Evolutionary conservation across 192 early-diverging fungal species (phyloP).

Genomic region (Podila minutissima): DNA sequence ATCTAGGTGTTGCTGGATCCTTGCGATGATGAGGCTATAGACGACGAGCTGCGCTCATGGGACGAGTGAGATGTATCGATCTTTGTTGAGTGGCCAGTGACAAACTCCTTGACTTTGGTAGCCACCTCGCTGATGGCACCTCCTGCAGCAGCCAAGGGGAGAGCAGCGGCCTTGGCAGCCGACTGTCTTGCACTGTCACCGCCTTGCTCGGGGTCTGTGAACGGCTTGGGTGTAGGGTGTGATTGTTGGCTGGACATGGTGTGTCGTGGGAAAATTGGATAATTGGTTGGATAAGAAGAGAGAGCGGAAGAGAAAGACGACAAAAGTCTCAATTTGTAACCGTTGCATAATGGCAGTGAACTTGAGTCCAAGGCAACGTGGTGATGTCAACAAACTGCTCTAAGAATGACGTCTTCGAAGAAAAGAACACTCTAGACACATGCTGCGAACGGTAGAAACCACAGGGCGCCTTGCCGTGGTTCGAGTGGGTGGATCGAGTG

Average conservation of each 20-base stretch:
- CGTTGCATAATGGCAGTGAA: no score
- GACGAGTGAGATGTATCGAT: conserved; percentile 26
- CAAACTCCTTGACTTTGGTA: conserved; percentile 29
- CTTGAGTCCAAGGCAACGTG: no score
- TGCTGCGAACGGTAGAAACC: no score
- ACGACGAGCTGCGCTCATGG: no score
- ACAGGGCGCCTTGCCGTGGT: no score
- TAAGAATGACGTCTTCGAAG: no score
- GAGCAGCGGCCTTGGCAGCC: neutral
- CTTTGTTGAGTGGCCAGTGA: conserved; percentile 28
- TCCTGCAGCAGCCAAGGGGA: conserved; percentile 6
- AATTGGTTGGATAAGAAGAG: neutral
- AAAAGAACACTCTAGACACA: no score
- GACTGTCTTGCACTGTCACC: neutral
- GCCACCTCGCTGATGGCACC: conserved; percentile 31
- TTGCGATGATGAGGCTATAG: no score
- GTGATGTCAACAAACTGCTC: no score
- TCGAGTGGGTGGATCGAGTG: no score
- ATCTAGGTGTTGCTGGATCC: no score
- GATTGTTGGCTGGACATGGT: neutral
- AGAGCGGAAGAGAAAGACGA: neutral
- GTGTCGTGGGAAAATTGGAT: neutral
- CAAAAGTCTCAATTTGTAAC: no score
- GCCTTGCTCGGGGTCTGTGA: neutral
- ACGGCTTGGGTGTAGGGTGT: neutral